Base-by-base conservation (phyloP, 2,329 filamentous ascomycete genomes). In the Diplocarpon mali region DNA sequence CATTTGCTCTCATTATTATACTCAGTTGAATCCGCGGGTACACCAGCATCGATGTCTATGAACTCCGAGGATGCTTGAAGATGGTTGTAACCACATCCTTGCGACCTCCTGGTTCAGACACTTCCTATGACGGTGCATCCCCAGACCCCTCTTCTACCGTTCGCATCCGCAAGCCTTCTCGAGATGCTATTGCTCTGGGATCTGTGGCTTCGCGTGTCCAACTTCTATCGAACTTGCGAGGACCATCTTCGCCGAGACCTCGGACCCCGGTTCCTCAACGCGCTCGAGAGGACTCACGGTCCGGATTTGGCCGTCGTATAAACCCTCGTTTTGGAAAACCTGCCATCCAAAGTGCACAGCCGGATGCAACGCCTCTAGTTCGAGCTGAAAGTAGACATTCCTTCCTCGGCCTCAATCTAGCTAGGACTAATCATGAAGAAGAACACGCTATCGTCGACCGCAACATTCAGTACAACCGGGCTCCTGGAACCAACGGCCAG, bases 121-220 rank as follows among this genome's bases (percentile, higher is more conserved):
- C 24, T 15, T 35, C 31, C 29, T 35, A 42, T 11, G 30, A 44
- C 24, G 29, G 17, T 7, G 27, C 16, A 30, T 31, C 29, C 0
- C 43, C 31, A 24, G 14, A n/a, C 11, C 16, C 38, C 11, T 36
- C 20, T 6, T 30, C 15, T 1, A 36, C 43, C 1, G 28, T 44
- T 30, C 42, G 15, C 12, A 30, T 34, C 24, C 42, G 48, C 43
- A 38, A 43, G 13, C 31, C 35, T 15, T 40, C 40, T 30, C 48
- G 35, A 42, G 47, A 52, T 48, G 46, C 50, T 15, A 56, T 65
- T 49, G 57, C 61, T 30, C 50, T 46, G 31, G 62, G 63, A 34
- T 63, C 61, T 35, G 61, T 67, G 10, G 56, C 57, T 12, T 61
- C 61, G 13, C 64, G 60, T 38, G 52, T 63, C 46, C 54, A 51